A percentile compares a stretch with the other conserved stretches of the same genome.
phyloP scores from a whole-genome alignment of 1,139 yeast species.

The Lodderomyces pseudojiufengensis region DNA sequence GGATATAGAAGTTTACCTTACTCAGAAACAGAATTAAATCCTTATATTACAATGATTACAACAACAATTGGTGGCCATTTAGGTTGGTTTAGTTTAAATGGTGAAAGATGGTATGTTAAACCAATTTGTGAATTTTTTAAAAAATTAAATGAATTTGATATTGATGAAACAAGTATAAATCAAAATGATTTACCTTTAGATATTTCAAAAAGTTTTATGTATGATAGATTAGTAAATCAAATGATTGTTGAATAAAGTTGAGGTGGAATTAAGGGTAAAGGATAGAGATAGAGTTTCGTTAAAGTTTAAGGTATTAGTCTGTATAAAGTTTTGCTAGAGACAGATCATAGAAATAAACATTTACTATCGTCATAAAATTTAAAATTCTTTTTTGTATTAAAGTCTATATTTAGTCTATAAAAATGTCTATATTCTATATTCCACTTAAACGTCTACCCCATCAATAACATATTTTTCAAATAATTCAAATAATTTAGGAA shows the following conservation, averaged over 20 bases:
- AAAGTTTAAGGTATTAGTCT: no score
- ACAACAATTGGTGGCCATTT: slow-evolving; percentile 87
- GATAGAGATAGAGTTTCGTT: no score
- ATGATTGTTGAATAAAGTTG: slow-evolving; percentile 12
- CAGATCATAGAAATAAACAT: no score
- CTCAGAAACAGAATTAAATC: slow-evolving; percentile 59
- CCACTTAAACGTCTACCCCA: no score
- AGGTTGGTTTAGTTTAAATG: slow-evolving; percentile 52
- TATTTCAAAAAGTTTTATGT: slow-evolving; percentile 25
- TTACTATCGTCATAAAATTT: no score
- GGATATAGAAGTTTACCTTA: slow-evolving; percentile 56
- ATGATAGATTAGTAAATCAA: slow-evolving; percentile 25
- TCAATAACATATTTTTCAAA: no score
- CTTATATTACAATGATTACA: slow-evolving; percentile 60
- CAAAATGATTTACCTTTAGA: slow-evolving; percentile 27
- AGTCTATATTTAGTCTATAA: no score
- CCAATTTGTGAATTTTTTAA: slow-evolving; percentile 36
- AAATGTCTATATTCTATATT: no score
- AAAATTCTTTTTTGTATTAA: no score
- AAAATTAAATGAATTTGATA: slow-evolving; percentile 28
- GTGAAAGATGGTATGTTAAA: slow-evolving; percentile 52
- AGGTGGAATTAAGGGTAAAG: no score
- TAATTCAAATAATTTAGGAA: no score
- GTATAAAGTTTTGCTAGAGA: no score
- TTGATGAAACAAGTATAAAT: slow-evolving; percentile 12